Conservation (phyloP, 129 eudicot species). For the sunflower (Helianthus annuus) region DNA sequence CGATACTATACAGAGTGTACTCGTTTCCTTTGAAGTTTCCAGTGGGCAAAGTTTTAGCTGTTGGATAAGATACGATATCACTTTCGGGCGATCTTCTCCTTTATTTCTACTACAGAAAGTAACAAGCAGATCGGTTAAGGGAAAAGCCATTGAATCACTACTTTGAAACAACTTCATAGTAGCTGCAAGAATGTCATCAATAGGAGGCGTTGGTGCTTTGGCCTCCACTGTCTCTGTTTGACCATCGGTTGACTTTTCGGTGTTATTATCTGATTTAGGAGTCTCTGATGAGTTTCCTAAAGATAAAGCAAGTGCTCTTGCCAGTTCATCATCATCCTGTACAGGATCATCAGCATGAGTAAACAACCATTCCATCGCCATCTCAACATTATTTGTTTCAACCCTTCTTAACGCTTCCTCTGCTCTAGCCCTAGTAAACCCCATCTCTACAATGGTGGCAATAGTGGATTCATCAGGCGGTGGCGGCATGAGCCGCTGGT, state of each 20-base stretch:
- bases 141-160: constrained; percentile 76
- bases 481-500: constrained; percentile 76
- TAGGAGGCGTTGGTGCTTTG: constrained; percentile 76
- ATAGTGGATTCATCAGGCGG: constrained; percentile 90
- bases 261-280: constrained; percentile 58
- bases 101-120: constrained; percentile 87
- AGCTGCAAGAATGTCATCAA: constrained; percentile 84
- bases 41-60: constrained; percentile 74
- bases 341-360: constrained; percentile 95
- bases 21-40: constrained; percentile 60
- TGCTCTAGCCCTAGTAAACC: constrained; percentile 91
- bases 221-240: constrained; percentile 59
- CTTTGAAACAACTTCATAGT: constrained; percentile 83
- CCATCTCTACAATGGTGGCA: constrained; percentile 95
- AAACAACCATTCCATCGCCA: constrained; percentile 99
- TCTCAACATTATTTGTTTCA: constrained; percentile 92
- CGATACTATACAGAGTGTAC: constrained; percentile 69
- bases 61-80: constrained; percentile 67
- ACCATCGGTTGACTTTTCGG: constrained; percentile 61
- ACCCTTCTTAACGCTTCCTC: constrained; percentile 96
- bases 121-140: constrained; percentile 78
- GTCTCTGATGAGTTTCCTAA: constrained; percentile 82
- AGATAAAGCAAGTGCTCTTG: constrained; percentile 92
- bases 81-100: constrained; percentile 89
- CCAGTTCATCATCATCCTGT: constrained; percentile 93